These are phyloP conservation scores for Elongisporangium prolatum DNA, from an alignment of 352 stramenopile genomes.

Conservation along the genomic window DNA sequence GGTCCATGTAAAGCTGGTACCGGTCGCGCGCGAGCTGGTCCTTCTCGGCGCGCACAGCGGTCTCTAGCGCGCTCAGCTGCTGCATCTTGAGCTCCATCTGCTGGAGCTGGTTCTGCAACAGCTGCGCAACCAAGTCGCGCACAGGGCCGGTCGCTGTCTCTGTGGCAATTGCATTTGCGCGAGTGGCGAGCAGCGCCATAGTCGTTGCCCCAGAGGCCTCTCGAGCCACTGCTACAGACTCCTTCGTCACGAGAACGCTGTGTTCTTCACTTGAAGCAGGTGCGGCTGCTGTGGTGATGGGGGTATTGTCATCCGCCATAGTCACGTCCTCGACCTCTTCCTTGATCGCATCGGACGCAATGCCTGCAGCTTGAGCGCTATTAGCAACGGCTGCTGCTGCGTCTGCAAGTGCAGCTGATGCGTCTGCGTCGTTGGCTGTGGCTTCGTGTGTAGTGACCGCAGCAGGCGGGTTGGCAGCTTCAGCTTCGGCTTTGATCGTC, in stretches of 20 bases:
- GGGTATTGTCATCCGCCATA: constrained; percentile 25
- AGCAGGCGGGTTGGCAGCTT: background rate
- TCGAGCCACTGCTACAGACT: constrained; percentile 51
- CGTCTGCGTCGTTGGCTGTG: background rate
- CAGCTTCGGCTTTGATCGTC: constrained; percentile 2
- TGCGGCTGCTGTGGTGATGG: constrained; percentile 2
- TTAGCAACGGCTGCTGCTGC: constrained; percentile 24
- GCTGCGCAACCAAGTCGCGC: constrained; percentile 45
- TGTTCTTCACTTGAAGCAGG: constrained; percentile 3
- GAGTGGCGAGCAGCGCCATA: constrained; percentile 48
- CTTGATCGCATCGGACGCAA: constrained; percentile 29
- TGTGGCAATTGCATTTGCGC: constrained; percentile 41
- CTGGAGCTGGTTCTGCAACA: constrained; percentile 63
- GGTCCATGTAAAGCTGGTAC: constrained; percentile 72
- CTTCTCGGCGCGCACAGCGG: constrained; percentile 42
- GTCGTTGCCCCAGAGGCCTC: constrained; percentile 61
- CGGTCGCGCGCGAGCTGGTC: constrained; percentile 57
- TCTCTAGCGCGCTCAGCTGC: constrained; percentile 54
- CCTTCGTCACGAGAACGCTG: constrained; percentile 25
- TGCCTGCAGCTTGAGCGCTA: constrained; percentile 33
- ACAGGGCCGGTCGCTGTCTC: constrained; percentile 36
- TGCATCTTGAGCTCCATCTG: constrained; percentile 82
- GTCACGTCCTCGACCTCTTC: constrained; percentile 29
- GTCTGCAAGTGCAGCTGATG: constrained; percentile 1
- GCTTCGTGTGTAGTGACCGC: background rate